These are phyloP conservation scores for Thoreauomyces humboldtii DNA, from an alignment of 192 early-diverging fungal genomes.

Conservation along the genomic window DNA sequence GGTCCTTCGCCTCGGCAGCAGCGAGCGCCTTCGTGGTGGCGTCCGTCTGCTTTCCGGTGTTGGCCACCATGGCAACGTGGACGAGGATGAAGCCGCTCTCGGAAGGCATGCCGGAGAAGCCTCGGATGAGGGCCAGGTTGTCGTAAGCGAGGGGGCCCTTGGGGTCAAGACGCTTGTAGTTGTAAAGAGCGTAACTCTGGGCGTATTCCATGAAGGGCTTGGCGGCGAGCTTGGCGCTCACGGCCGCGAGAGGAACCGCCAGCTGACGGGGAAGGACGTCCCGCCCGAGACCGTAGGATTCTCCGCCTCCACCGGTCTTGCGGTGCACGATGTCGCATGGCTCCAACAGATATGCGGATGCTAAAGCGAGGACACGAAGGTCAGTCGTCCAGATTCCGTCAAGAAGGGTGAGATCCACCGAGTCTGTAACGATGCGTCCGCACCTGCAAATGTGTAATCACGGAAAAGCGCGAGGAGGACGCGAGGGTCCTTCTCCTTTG, in stretches of 20 bases:
- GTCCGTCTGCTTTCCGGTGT: slow-evolving; percentile 67
- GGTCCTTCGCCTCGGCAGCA: slow-evolving; percentile 49
- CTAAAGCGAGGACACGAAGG: too few relatives aligned
- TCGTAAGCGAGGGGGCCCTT: slow-evolving; percentile 52
- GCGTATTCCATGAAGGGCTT: slow-evolving; percentile 64
- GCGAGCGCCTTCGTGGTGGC: slow-evolving; percentile 59
- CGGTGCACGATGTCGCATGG: slow-evolving; percentile 82
- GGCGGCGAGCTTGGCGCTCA: slow-evolving; percentile 69
- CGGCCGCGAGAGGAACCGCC: slow-evolving; percentile 69
- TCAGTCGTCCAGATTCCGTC: too few relatives aligned
- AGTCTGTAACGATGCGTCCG: too few relatives aligned
- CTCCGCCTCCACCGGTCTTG: slow-evolving; percentile 25
- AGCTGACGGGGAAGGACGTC: slow-evolving; percentile 72
- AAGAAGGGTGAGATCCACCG: too few relatives aligned
- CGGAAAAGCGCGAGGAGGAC: slow-evolving; percentile 80
- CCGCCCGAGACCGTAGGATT: slow-evolving; percentile 78
- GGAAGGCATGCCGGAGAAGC: slow-evolving; percentile 70
- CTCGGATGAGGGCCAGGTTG: slow-evolving; percentile 74
- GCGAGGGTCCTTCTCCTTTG: slow-evolving; percentile 64
- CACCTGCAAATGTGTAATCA: slow-evolving; percentile 83
- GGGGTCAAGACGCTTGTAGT: slow-evolving; percentile 73
- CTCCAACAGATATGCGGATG: slow-evolving; percentile 85
- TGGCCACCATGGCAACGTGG: slow-evolving; percentile 84
- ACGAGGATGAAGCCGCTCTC: slow-evolving; percentile 83
- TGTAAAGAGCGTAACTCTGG: slow-evolving; percentile 71